Base-by-base conservation (phyloP, 2,329 filamentous ascomycete genomes). In the Tolypocladium ovalisporum region DNA sequence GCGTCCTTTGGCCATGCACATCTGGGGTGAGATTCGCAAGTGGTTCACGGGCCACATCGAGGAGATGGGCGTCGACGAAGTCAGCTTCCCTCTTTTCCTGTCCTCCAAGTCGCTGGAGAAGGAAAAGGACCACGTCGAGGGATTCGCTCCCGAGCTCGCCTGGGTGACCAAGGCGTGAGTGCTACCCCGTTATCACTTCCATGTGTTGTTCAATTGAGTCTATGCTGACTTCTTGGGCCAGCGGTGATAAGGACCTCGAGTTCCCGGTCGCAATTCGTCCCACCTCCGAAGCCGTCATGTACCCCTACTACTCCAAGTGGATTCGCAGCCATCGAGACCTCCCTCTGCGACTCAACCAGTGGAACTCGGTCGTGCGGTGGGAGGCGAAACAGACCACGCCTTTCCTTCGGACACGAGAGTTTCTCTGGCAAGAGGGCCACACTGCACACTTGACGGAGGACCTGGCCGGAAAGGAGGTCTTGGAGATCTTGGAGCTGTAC, bases 381-480 rank as follows among this genome's bases (percentile, higher is more conserved):
- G 94, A 97, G 75, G 95, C 96, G 71, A 97, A 97, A 79, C 90
- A 96, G 72, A 86, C 83, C 29, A 86, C 83, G n/a, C 84, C 84
- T 42, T 97, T 97, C 78, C 81, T 99, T 58, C 82, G 93, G 66
- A 93, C 93, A 52, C 82, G 95, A 71, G 94, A 99, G 73, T 99
- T 99, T 74, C 76, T 97, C 63, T 99, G 94, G 94, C 94, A 99
- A 73, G 94, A 99, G 76, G 92, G 92, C 29, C 94, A 97, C 76
- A 84, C 81, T 36, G 94, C 94, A 49, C 92, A 97, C 73, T 74
- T 97, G 67, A 96, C 89, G 1, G 85, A 96, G 72, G 80, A 88
- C 64, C 81, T 84, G 62, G 93, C 94, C 51, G 87, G 84, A 54
- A 80, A 88, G 68, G 95, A 99, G 71, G 94, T 97, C 12, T 76